phyloP scores from a whole-genome alignment of 768 basidiomycete species.

The Termitomyces sp. region DNA sequence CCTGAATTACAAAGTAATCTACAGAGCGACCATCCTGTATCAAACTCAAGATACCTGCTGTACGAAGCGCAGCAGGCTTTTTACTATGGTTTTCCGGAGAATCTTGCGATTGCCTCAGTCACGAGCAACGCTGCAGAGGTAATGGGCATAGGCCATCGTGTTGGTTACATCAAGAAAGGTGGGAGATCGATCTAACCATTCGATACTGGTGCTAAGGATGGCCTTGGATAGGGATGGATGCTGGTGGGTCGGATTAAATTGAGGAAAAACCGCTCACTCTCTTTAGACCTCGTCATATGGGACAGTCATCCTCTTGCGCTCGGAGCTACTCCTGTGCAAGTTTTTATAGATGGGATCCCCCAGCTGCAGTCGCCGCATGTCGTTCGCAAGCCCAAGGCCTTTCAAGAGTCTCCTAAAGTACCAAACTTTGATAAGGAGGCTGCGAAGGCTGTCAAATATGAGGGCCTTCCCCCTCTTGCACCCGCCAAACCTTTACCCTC shows the following conservation, averaged over 20 bases:
- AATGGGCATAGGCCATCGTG: slow-evolving; percentile 74
- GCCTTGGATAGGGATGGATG: slow-evolving; percentile 60
- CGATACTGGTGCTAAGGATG: background rate
- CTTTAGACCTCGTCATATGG: slow-evolving; percentile 72
- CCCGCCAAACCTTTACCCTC: slow-evolving; percentile 29
- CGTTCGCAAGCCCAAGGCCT: slow-evolving; percentile 43
- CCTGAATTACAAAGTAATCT: background rate
- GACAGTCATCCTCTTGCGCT: slow-evolving; percentile 81
- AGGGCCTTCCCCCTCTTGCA: slow-evolving; percentile 72
- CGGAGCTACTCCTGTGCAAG: slow-evolving; percentile 84
- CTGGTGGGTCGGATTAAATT: slow-evolving; percentile 37
- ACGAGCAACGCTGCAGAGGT: slow-evolving; percentile 68
- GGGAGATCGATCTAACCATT: background rate
- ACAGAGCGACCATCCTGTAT: slow-evolving; percentile 62
- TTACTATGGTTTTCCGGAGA: slow-evolving; percentile 70
- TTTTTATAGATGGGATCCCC: slow-evolving; percentile 85
- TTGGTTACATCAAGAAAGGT: slow-evolving; percentile 75
- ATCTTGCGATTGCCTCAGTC: slow-evolving; percentile 68
- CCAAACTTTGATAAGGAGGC: slow-evolving; percentile 74
- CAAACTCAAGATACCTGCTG: slow-evolving; percentile 70
- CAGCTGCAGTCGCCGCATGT: slow-evolving; percentile 52
- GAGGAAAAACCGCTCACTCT: background rate
- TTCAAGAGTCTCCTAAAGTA: slow-evolving; percentile 45
- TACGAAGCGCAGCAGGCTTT: slow-evolving; percentile 85
- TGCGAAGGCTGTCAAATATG: slow-evolving; percentile 50